Percentiles rank a stretch among this genome's conserved stretches.
Conservation (phyloP, 257 asterid genomes). For the Scutellaria baicalensis region DNA sequence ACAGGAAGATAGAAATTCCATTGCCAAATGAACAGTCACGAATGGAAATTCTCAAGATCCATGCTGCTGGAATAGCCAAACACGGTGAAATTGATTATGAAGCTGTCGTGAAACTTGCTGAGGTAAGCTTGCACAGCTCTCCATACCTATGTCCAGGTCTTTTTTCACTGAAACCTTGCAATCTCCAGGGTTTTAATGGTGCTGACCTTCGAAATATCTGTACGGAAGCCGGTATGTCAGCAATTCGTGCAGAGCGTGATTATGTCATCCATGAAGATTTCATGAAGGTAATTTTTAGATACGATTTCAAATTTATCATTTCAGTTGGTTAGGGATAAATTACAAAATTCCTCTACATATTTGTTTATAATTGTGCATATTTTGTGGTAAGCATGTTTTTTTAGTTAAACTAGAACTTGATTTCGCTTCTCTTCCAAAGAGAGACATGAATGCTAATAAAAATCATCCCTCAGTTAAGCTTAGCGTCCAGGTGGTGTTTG, state of each 20-base stretch:
- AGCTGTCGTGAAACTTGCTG: conserved; percentile 92
- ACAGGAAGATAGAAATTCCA: conserved; percentile 92
- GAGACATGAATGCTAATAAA: too few species aligned
- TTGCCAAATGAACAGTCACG: conserved; percentile 96
- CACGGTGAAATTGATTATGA: conserved; percentile 98
- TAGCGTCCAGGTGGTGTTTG: too few species aligned
- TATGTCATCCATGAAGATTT: conserved; percentile 97
- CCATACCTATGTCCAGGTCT: neutral
- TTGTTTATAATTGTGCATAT: too few species aligned
- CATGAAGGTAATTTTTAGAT: conserved; percentile 59
- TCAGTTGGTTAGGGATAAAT: neutral
- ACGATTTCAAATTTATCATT: neutral
- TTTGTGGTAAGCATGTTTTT: too few species aligned
- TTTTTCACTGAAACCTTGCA: neutral
- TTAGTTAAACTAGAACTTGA: too few species aligned
- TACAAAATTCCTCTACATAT: neutral
- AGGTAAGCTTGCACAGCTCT: conserved; percentile 37
- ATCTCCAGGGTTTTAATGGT: conserved; percentile 81
- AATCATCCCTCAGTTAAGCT: too few species aligned
- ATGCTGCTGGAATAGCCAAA: conserved; percentile 91
- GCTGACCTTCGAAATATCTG: conserved; percentile 96
- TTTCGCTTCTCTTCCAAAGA: too few species aligned
- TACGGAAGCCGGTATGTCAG: conserved; percentile 95
- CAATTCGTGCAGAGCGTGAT: conserved; percentile 95
- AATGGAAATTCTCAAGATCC: conserved; percentile 87